Base-by-base conservation (phyloP, 2,329 filamentous ascomycete genomes). In the Magnaporthiopsis incrustans region DNA sequence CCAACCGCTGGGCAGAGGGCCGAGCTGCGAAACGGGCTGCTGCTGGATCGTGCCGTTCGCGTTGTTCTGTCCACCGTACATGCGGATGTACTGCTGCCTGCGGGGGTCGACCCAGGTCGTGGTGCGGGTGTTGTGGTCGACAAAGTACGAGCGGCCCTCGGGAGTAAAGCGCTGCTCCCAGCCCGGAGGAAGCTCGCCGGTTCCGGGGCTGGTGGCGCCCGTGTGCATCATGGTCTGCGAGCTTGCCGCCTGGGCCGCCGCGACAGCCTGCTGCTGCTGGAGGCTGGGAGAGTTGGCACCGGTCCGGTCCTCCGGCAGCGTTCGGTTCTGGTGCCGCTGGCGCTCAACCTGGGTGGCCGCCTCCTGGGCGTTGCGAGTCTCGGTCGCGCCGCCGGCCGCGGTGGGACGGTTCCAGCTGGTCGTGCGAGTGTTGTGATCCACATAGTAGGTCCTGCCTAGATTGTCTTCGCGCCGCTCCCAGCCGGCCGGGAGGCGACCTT, bases 81-180 rank as follows among this genome's bases (percentile, higher is more conserved):
- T 97, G 65, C 95, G 85, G 66, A 99, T 98, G 77, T 97, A 99
- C 76, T 99, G 95, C 77, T 98, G 95, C 67, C 95, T 89, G 70
- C 95, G 88, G 35, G 95, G 95, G 74, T 99, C 95, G 22, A 99
- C 95, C 95, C 95, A 99, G 0, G 95, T 98, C 0, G 95, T 99
- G 1, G 95, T 98, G 68, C 95, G 87, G 12, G 95, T 98, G 75
- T 98, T 99, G 77, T 99, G 95, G 74, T 99, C 95, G 61, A 99
- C 95, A 76, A 97, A 99, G 77, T 99, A 99, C 11, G 94, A 85
- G 62, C 95, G 87, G 33, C 94, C 93, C 80, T 99, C 95, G 0
- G 95, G 94, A 0, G 95, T 99, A 77, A 91, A 93, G 70, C 95
- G 85, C 76, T 97, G 92, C 77, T 99, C 95, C 95, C 95, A 99